Evolutionary conservation across 306 rosid species (phyloP).

Genomic region (Purshia tridentata): DNA sequence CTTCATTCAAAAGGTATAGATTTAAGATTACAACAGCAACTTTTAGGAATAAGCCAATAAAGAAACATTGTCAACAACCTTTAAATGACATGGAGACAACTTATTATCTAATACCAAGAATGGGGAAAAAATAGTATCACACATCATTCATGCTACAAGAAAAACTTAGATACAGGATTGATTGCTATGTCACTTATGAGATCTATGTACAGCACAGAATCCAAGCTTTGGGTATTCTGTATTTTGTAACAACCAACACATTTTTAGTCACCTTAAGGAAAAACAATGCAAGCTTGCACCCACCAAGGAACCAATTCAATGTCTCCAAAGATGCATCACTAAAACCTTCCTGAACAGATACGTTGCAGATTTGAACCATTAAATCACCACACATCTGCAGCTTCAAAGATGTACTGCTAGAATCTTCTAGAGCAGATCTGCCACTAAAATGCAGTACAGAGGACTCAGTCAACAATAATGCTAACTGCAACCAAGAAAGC

Average conservation of each 20-base stretch:
- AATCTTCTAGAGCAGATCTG: conserved; percentile 39
- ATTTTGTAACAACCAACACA: conserved; percentile 51
- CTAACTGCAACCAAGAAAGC: neutral
- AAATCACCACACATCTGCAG: conserved; percentile 40
- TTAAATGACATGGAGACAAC: conserved; percentile 35
- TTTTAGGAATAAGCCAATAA: conserved; percentile 43
- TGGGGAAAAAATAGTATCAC: conserved; percentile 40
- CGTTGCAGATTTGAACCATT: conserved; percentile 34
- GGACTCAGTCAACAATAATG: conserved; percentile 28
- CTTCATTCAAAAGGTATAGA: conserved; percentile 36
- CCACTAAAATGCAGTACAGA: conserved; percentile 40
- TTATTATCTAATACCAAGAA: conserved; percentile 37
- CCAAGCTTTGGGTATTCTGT: conserved; percentile 57
- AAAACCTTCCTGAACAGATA: conserved; percentile 34
- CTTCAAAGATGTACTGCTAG: conserved; percentile 31
- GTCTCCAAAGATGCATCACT: conserved; percentile 41
- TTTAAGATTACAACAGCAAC: conserved; percentile 41
- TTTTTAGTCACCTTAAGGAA: conserved; percentile 61
- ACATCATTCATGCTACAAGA: conserved; percentile 49
- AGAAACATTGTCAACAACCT: conserved; percentile 35
- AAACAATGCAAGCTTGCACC: conserved; percentile 49
- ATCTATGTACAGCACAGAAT: conserved; percentile 74
- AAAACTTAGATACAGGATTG: conserved; percentile 61
- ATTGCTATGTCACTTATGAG: conserved; percentile 47
- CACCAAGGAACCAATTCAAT: conserved; percentile 48